These are phyloP conservation scores for Microdochium paspali DNA, from an alignment of 2,329 filamentous ascomycete genomes.

Conservation along the genomic window DNA sequence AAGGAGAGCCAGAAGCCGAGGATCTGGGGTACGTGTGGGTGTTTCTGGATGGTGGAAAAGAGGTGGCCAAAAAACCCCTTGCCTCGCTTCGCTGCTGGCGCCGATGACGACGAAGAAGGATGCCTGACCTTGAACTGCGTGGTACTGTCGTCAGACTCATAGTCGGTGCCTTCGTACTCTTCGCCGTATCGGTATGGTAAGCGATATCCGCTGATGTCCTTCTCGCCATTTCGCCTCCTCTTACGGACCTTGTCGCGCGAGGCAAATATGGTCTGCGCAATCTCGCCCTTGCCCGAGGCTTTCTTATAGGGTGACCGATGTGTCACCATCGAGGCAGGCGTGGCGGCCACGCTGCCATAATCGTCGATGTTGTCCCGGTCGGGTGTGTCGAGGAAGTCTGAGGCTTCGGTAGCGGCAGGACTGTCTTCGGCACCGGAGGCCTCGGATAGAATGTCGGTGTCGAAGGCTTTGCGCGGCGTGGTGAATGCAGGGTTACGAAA, in stretches of 20 bases:
- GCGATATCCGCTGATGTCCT: constrained; percentile 37
- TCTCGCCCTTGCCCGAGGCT: constrained; percentile 55
- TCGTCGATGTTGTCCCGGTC: constrained; percentile 32
- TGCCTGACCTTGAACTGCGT: constrained; percentile 14
- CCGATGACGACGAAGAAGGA: constrained; percentile 2
- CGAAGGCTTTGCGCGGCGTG: constrained; percentile 49
- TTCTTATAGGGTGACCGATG: constrained; percentile 27
- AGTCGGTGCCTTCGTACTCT: constrained; percentile 35
- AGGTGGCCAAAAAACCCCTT: constrained; percentile 31
- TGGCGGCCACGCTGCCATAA: constrained; percentile 31
- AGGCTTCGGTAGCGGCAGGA: constrained; percentile 47
- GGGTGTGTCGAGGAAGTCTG: constrained; percentile 43
- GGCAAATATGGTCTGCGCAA: constrained; percentile 32
- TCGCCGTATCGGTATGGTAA: constrained; percentile 32
- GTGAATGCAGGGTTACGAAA: constrained; percentile 58
- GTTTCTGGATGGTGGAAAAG: constrained; percentile 42
- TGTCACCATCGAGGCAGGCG: constrained; percentile 37
- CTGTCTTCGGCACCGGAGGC: constrained; percentile 50
- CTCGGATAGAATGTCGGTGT: constrained; percentile 44
- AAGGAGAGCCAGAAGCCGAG: constrained; percentile 51
- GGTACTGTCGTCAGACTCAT: constrained; percentile 38
- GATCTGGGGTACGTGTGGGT: constrained; percentile 50
- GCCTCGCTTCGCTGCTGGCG: constrained; percentile 14
- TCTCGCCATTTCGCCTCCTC: constrained; percentile 41
- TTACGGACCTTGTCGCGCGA: constrained; percentile 39